Evolutionary conservation across 1,139 yeast species (phyloP).

Genomic region (Pichia sp.): DNA sequence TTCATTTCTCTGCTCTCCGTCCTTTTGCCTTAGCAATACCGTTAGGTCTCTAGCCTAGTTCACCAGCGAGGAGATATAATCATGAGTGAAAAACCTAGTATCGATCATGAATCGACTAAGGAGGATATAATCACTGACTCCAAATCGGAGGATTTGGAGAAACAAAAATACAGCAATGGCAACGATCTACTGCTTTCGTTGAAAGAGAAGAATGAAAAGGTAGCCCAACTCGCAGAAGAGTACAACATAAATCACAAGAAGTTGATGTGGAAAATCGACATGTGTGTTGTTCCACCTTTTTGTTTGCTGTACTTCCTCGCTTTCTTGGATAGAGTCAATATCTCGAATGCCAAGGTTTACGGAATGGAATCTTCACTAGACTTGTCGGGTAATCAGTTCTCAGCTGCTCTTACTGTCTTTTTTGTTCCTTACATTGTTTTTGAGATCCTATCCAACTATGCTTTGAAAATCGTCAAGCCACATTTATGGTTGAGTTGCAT

Average conservation of each 20-base stretch:
- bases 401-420: constrained; percentile 61
- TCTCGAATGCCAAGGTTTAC: constrained; percentile 68
- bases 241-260: constrained; percentile 42
- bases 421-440: constrained; percentile 68
- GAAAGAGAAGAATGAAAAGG: constrained; percentile 27
- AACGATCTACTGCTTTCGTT: constrained; percentile 19
- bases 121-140: background rate
- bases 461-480: constrained; percentile 57
- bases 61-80: background rate
- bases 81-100: constrained; percentile 8
- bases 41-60: too few relatives aligned
- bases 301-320: constrained; percentile 65
- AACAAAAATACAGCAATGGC: background rate
- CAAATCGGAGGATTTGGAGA: constrained; percentile 1
- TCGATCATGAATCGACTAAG: constrained; percentile 3
- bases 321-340: constrained; percentile 69
- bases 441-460: constrained; percentile 66
- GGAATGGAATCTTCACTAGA: constrained; percentile 53
- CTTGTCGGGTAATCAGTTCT: constrained; percentile 57
- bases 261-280: constrained; percentile 59
- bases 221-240: constrained; percentile 38
- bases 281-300: constrained; percentile 66
- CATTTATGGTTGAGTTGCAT: constrained; percentile 59
- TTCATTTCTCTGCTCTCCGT: background rate
- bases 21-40: background rate